Evolutionary conservation across 2,329 filamentous ascomycete species (phyloP).

Genomic region (Acephala macrosclerotiorum): DNA sequence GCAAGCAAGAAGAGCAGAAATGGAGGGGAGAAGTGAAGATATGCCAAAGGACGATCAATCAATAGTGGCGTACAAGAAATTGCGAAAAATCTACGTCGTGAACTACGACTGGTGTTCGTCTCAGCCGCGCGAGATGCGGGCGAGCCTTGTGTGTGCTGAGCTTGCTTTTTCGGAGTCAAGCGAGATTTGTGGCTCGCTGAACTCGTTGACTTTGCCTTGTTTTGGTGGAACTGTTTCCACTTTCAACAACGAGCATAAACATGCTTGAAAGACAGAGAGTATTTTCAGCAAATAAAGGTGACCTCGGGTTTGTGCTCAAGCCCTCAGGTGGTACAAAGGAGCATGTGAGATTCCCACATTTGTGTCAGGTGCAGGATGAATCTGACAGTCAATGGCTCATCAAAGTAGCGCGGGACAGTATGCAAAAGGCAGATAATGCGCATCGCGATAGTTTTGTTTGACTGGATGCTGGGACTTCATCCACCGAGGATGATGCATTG

Average conservation of each 20-base stretch:
- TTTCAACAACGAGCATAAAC: not conserved
- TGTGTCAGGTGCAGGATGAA: not conserved
- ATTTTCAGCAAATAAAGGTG: not conserved
- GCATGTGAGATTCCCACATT: not conserved
- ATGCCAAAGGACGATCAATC: not conserved
- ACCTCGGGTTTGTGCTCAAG: not conserved
- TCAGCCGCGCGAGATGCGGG: too few relatives aligned
- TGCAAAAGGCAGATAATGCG: too few relatives aligned
- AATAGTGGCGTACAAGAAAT: not conserved
- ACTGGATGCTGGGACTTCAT: too few relatives aligned
- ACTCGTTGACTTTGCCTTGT: not conserved
- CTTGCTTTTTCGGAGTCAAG: constrained; percentile 4
- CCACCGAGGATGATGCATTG: not conserved
- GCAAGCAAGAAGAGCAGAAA: not conserved
- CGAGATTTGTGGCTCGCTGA: constrained; percentile 4
- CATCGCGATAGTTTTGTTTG: too few relatives aligned
- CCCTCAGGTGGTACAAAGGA: not conserved
- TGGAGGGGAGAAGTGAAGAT: not conserved
- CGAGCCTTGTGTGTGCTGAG: not conserved
- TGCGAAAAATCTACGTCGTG: not conserved
- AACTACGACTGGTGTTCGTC: not conserved
- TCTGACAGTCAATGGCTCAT: too few relatives aligned
- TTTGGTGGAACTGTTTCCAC: not conserved
- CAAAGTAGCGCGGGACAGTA: too few relatives aligned
- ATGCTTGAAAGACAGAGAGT: constrained; percentile 47